Conservation (phyloP, 208 protist species). For the Leishmania martiniquensis region DNA sequence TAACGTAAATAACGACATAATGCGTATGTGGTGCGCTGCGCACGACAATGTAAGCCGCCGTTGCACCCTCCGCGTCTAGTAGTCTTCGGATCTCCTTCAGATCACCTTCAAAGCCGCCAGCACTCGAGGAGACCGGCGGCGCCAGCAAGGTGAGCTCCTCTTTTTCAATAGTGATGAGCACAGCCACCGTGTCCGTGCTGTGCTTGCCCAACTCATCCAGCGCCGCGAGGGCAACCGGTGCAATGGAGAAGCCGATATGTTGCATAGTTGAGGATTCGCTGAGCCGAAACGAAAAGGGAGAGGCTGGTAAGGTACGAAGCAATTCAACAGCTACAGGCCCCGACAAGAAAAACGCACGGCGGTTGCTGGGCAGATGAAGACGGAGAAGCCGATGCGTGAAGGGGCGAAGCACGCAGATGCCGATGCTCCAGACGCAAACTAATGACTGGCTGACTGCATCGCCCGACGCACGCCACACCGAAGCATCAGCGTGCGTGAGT, state of each 20-base stretch:
- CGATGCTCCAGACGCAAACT: neutral
- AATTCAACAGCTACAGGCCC: neutral
- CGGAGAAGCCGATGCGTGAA: too few relatives aligned
- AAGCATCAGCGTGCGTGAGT: neutral
- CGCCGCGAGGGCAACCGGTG: constrained; percentile 35
- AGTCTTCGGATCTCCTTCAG: constrained; percentile 33
- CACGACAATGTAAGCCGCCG: constrained; percentile 53
- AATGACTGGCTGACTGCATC: neutral
- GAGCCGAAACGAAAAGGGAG: neutral
- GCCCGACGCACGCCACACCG: too few relatives aligned
- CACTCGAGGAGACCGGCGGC: constrained; percentile 33
- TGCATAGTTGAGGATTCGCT: constrained; percentile 28
- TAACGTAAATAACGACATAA: constrained; percentile 58
- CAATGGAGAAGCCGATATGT: constrained; percentile 62
- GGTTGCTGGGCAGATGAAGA: too few relatives aligned
- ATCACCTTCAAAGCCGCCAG: constrained; percentile 34
- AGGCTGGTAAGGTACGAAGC: neutral
- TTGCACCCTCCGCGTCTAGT: constrained; percentile 27
- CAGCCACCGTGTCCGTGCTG: constrained; percentile 29
- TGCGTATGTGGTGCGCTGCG: constrained; percentile 33
- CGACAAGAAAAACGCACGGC: neutral
- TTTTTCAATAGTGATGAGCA: constrained; percentile 55
- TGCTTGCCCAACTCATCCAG: constrained; percentile 42
- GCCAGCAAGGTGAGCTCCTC: constrained; percentile 51
- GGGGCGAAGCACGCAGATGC: neutral